Evolutionary conservation across 2,329 filamentous ascomycete genomes (phyloP), one percentile per base, ranked within the genome.

Genomic region (Nemania abortiva): DNA sequence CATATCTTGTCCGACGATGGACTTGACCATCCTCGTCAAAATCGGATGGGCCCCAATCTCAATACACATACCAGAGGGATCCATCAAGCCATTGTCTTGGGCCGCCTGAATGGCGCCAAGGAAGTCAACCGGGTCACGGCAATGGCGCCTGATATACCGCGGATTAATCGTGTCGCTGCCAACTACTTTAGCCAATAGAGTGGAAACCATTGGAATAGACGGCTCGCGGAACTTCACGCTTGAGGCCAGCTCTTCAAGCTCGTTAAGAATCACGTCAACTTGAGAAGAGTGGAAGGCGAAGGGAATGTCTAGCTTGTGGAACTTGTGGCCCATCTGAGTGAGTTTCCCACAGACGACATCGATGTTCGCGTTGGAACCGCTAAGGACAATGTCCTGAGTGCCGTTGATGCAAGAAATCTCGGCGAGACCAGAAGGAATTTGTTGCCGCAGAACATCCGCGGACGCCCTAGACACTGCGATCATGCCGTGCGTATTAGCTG

Each of bases 21-120:
- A 58, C 29, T 58, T 67, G 4, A 75, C 62, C 66, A 75, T 71
- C 11, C 70, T 65, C 0, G 66, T 55, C 31, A 70, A 66, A n/a
- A 67, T 65, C 0, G 72, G 73, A 22, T 68, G 63, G 2, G 71
- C 65, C 24, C 74, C 69, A 67, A 73, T 69, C 57, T 70, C 71
- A 6, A 73, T 61, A 5, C 74, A 70, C 7, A 80, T 49, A 6
- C 74, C 70, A 11, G 78, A 73, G 2, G 77, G 70, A 1, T 54
- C 59, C 10, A 70, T 42, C 1, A 61, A 4, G 22, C 22, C 34
- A 15, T 27, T 22, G 7, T 49, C 34, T 45, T 60, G 50, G 6
- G 72, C 73, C 11, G 63, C 31, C 6, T 68, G 27, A 13, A 74
- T 61, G 18, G 70, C 70, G 22, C 67, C 50, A 4, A 59, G 42